Conservation (phyloP, 2,329 filamentous ascomycete species). For the Chalara sp. region DNA sequence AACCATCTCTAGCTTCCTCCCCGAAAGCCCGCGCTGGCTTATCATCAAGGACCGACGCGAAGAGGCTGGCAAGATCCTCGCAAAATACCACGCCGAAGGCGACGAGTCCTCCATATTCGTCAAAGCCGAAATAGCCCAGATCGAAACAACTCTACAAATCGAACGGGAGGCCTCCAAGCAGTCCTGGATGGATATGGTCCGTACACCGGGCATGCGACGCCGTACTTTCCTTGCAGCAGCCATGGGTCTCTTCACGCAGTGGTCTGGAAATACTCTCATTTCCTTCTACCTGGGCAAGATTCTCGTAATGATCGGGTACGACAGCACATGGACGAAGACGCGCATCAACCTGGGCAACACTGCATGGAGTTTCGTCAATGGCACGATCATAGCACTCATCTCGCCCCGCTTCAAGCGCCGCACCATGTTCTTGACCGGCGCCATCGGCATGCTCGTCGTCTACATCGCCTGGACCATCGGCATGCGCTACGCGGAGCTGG, state of each 20-base stretch:
- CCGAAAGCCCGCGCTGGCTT: constrained; percentile 48
- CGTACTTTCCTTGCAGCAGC: neutral
- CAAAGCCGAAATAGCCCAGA: constrained; percentile 30
- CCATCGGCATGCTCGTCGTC: constrained; percentile 19
- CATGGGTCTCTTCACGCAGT: neutral
- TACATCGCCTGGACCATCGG: constrained; percentile 23
- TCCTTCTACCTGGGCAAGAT: constrained; percentile 8
- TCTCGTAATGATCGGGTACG: neutral
- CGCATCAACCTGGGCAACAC: neutral
- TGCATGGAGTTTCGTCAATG: neutral
- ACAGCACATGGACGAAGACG: neutral
- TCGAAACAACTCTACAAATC: neutral
- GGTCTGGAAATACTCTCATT: neutral
- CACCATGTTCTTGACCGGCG: constrained; percentile 44
- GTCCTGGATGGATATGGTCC: neutral
- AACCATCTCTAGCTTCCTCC: constrained; percentile 27
- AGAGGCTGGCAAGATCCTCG: constrained; percentile 43
- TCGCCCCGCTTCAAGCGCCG: constrained; percentile 26
- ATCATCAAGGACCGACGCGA: constrained; percentile 41
- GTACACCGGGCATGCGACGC: neutral
- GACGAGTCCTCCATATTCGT: constrained; percentile 40
- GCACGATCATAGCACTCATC: neutral
- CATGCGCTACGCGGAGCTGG: constrained; percentile 25
- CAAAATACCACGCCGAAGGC: constrained; percentile 40
- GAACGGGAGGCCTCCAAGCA: neutral